phyloP scores from a whole-genome alignment of 345 rosid genomes.

The Arabidopsis suecica region DNA sequence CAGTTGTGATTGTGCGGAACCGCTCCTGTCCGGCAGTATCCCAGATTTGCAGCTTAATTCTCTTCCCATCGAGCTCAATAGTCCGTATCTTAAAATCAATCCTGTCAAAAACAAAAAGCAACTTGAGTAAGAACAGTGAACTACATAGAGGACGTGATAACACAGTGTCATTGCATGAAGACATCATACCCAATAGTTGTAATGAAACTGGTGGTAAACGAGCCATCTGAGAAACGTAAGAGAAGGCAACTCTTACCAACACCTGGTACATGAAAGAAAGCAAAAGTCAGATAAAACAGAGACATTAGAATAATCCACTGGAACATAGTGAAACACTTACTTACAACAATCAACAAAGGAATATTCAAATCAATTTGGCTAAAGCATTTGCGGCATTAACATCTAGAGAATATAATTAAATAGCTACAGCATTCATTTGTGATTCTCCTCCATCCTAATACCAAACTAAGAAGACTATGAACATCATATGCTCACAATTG shows the following conservation, averaged over 20 bases:
- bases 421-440: not conserved
- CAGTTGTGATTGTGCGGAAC: conserved; percentile 74
- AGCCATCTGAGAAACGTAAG: conserved; percentile 93
- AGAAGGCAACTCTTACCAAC: conserved; percentile 97
- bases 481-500: conserved; percentile 15
- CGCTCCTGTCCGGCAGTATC: conserved; percentile 60
- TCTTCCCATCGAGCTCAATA: conserved; percentile 91
- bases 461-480: conserved; percentile 10
- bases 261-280: conserved; percentile 50
- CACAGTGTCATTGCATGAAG: not conserved
- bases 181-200: conserved; percentile 80
- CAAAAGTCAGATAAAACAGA: not conserved
- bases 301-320: not conserved
- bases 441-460: conserved; percentile 2
- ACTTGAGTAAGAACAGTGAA: conserved; percentile 4
- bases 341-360: conserved; percentile 6
- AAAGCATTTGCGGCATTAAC: not conserved
- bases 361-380: not conserved
- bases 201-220: conserved; percentile 93
- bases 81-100: conserved; percentile 98
- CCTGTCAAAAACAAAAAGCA: conserved; percentile 46
- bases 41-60: conserved; percentile 97
- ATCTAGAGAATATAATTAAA: not conserved
- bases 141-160: not conserved
- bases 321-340: not conserved